phyloP scores from a whole-genome alignment of 169 alveolate species.

The Eimeria falciformis region DNA sequence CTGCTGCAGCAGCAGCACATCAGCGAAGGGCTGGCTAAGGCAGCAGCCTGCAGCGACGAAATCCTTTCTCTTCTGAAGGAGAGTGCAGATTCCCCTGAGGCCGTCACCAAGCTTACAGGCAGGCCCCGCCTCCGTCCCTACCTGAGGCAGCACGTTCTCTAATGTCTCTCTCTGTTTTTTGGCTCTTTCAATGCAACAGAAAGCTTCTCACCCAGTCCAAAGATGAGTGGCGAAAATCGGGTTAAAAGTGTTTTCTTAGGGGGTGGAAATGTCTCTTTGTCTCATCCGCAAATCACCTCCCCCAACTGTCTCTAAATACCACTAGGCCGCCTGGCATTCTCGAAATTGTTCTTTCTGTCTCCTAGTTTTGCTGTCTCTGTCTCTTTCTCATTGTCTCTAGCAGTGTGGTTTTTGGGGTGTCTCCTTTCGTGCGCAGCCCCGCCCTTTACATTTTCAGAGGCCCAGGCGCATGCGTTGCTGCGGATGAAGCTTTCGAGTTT shows the following conservation, averaged over 20 bases:
- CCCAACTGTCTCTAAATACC: too few relatives aligned
- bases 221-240: too few relatives aligned
- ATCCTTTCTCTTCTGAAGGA: not conserved
- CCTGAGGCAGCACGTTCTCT: too few relatives aligned
- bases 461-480: constrained; percentile 81
- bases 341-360: too few relatives aligned
- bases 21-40: not conserved
- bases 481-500: constrained; percentile 80
- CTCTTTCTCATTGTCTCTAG: not conserved
- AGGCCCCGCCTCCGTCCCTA: too few relatives aligned
- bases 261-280: too few relatives aligned
- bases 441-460: constrained; percentile 78
- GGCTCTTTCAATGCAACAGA: too few relatives aligned
- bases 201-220: too few relatives aligned
- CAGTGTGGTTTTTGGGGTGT: not conserved
- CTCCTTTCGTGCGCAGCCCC: constrained; percentile 27
- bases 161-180: too few relatives aligned
- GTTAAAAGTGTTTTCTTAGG: too few relatives aligned
- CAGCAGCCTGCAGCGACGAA: not conserved
- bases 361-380: not conserved
- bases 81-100: not conserved
- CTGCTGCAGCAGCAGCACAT: constrained; percentile 24
- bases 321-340: too few relatives aligned
- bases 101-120: not conserved
- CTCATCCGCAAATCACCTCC: too few relatives aligned